Evolutionary conservation across 2,329 filamentous ascomycete species (phyloP), one percentile per base, ranked within the genome.

Genomic region (Botrytis paeoniae): DNA sequence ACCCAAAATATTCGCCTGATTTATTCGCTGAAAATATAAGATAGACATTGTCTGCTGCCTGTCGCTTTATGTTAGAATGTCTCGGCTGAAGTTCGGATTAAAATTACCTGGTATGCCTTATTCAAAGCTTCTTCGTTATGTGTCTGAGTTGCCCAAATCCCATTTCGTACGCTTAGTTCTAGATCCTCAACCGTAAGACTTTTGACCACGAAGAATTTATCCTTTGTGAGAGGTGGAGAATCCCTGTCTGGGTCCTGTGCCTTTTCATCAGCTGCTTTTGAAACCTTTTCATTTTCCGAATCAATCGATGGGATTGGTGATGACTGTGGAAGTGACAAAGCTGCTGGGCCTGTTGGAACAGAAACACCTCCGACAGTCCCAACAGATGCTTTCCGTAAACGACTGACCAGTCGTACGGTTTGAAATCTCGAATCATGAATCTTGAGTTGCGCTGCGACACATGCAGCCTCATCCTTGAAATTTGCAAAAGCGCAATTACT

Each of bases 401-500:
- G 89, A 81, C 95, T 97, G 20, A 98, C 95, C 7, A 98, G 86
- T 39, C 93, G 89, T 29, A 96, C 92, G 0, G 93, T 91, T 78
- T 95, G 90, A 78, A 98, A 98, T 72, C 92, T 91, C 1, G 94
- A 97, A 79, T 98, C 95, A 81, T 98, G 94, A 62, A 98, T 92
- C 77, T 93, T 90, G 63, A 90, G 87, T 84, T 97, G 93, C 0
- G 95, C 95, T 14, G 88, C 86, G 10, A 88, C 83, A 80, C 94
- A 98, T 8, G 90, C 89, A 4, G 85, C 83, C 78, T 97, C 94
- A 69, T 93, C 92, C 75, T 91, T 93, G 81, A 97, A 98, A 80
- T 98, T 98, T 76, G 97, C 94, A 83, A 98, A 98, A 0, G 95
- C 95, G 80, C 95, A 98, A 80, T 98, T 98, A 81, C 95, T 98